Evolutionary conservation across 371 early-diverging fungal species (phyloP), one percentile per base, ranked within the genome.

Genomic region (Apophysomyces trapeziformis): DNA sequence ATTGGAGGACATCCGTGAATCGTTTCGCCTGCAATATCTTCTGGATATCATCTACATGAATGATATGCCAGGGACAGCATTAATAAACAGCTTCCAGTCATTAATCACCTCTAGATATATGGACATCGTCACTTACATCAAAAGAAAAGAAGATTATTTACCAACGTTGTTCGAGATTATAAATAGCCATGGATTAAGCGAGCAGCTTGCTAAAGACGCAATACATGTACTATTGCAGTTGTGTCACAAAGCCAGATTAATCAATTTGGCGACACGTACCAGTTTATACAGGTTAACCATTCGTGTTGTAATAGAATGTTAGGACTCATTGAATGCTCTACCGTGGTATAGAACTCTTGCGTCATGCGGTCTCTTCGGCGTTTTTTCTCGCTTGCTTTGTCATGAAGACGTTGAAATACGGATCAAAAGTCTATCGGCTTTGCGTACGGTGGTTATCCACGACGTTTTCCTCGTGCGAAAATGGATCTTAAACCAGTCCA

Each of bases 21-120:
- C 91, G 0, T 94, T 92, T 65, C 88, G 96, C 5, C 67, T 94
- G 4, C 93, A 90, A 63, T 97, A 88, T 63, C 78, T 97, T 12
- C 90, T 91, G 57, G 94, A 93, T 68, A 89, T 90, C 0, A 92
- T 92, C 2, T 78, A 95, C 13, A 86, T 87, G 7, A 94, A 94
- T 63, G 96, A 96, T 36, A 74, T 72, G 3, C 84, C 89, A 4
- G 77, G 85, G 37, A 80, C 94, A 1, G 76, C 86, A 9, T 70
- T 96, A 47, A 26, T 18, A 9, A 50, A 16, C 21, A 21, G 9
- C 21, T 50, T 50, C 21, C 84, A 84, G 41, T 85, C 91, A 0
- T 73, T 95, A 58, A 87, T 91, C 5, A 90, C 87, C 66, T 90
- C 89, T 74, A 92, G 91, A 68, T 84, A 95, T 66, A 79, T 88